Evolutionary conservation across 1,284 basidiomycete species (phyloP), one percentile per base, ranked within the genome.

Genomic region (Pterulicium gracile): DNA sequence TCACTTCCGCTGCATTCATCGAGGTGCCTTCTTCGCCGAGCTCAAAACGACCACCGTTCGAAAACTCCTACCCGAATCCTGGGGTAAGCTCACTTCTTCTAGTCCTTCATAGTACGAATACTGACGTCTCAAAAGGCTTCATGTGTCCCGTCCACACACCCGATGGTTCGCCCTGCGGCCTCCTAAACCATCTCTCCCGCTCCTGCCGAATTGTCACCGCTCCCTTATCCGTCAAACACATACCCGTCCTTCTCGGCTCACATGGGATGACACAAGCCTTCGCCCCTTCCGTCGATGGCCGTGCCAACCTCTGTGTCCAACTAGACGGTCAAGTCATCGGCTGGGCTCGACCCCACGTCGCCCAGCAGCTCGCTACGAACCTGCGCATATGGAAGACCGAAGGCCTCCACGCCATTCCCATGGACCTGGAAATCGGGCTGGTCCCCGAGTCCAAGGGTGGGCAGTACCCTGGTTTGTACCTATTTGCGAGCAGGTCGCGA

Each of bases 21-120:
- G 96, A 69, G 96, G 96, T 65, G 93, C 96, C 39, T 99, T 99
- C 79, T 99, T 98, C 61, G 92, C 95, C 18, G 94, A 98, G 63
- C 79, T 98, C 51, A 98, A 98, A 73, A 99, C 96, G 1, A 99
- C 96, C 0, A 86, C 93, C 18, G 96, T 99, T 43, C 87, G 96
- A 57, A 98, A 98, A 66, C 70, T 99, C 50, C 71, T 98, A 17
- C 96, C 96, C 12, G 96, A 99, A 68, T 90, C 96, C 27, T 99
- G 96, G 96, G 95, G 88, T 88, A 57, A 54, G 75, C 60, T 10
- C 15, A 18, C 2, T 13, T 24, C 15, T 24, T 48, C 39, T 18
- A 32, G 15, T 1, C 15, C 19, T 10, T 44, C 1, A 24, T 13
- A 7, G 7, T 20, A 13, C 32, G 42, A 32, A 3, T 41, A 39